Percentiles rank a stretch among this genome's conserved stretches.
Conservation (phyloP, 768 basidiomycete species). For the Boletus coccyginus region DNA sequence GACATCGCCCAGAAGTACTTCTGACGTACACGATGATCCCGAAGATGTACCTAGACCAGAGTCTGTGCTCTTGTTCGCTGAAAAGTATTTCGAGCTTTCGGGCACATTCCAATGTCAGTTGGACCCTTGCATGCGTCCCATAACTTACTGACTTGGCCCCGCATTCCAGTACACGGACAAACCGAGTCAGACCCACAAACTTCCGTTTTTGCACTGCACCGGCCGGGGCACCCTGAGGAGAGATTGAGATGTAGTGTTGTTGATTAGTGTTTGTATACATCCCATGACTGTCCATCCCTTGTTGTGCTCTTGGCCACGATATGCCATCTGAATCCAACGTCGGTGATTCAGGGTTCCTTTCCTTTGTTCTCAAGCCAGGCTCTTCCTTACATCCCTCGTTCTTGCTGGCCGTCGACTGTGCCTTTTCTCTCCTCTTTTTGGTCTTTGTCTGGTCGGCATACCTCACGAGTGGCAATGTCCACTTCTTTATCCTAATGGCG, state of each 20-base stretch:
- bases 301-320: background rate
- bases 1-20: slow-evolving; percentile 13
- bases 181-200: background rate
- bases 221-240: background rate
- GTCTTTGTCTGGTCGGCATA: slow-evolving; percentile 59
- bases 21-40: slow-evolving; percentile 16
- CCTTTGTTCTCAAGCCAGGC: slow-evolving; percentile 65
- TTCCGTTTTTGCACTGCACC: slow-evolving; percentile 13
- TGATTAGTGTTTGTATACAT: slow-evolving; percentile 18
- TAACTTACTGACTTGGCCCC: background rate
- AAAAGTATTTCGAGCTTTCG: slow-evolving; percentile 56
- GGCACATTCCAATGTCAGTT: slow-evolving; percentile 46
- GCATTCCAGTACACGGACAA: slow-evolving; percentile 11
- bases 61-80: slow-evolving; percentile 38
- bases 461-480: slow-evolving; percentile 61
- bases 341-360: slow-evolving; percentile 38
- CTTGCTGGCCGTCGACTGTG: slow-evolving; percentile 58
- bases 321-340: slow-evolving; percentile 24
- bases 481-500: slow-evolving; percentile 62
- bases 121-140: background rate
- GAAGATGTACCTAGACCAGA: slow-evolving; percentile 30
- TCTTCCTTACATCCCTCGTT: slow-evolving; percentile 74
- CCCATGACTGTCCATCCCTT: background rate
- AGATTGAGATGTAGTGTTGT: slow-evolving; percentile 3
- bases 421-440: slow-evolving; percentile 55